Evolutionary conservation across 2,329 filamentous ascomycete species (phyloP).

Genomic region (Cryphonectria nitschkei): DNA sequence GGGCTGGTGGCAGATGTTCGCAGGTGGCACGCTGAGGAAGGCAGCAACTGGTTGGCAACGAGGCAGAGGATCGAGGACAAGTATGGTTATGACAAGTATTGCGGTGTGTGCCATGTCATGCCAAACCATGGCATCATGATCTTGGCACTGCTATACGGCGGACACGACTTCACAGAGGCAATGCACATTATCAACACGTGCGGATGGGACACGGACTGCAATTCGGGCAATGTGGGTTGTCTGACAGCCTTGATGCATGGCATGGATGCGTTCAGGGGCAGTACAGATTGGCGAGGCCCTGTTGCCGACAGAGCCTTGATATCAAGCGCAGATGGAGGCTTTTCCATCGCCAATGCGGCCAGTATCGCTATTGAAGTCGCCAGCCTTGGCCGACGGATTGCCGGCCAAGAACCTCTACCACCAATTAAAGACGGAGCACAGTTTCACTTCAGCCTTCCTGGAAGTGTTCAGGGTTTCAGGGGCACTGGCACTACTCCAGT

Average conservation of each 20-base stretch:
- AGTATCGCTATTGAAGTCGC: constrained; percentile 38
- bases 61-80: constrained; percentile 41
- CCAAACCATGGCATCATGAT: constrained; percentile 43
- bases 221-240: constrained; percentile 43
- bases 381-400: constrained; percentile 36
- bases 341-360: constrained; percentile 42
- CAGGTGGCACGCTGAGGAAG: constrained; percentile 35
- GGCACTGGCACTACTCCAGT: neutral
- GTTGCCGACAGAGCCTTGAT: constrained; percentile 41
- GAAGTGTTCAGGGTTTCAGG: constrained; percentile 42
- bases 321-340: constrained; percentile 42
- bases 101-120: constrained; percentile 39
- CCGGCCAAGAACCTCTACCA: constrained; percentile 29
- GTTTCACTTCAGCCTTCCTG: constrained; percentile 42
- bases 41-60: constrained; percentile 38
- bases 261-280: constrained; percentile 34
- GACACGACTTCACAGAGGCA: constrained; percentile 38
- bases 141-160: constrained; percentile 38
- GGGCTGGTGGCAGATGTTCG: constrained; percentile 38
- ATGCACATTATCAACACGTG: constrained; percentile 43
- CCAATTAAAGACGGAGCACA: constrained; percentile 41
- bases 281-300: constrained; percentile 41
- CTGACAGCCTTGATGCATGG: constrained; percentile 42
- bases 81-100: constrained; percentile 40
- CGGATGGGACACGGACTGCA: constrained; percentile 46